Evolutionary conservation across 2,329 filamentous ascomycete species (phyloP).

Genomic region (Cercospora zeae-maydis): DNA sequence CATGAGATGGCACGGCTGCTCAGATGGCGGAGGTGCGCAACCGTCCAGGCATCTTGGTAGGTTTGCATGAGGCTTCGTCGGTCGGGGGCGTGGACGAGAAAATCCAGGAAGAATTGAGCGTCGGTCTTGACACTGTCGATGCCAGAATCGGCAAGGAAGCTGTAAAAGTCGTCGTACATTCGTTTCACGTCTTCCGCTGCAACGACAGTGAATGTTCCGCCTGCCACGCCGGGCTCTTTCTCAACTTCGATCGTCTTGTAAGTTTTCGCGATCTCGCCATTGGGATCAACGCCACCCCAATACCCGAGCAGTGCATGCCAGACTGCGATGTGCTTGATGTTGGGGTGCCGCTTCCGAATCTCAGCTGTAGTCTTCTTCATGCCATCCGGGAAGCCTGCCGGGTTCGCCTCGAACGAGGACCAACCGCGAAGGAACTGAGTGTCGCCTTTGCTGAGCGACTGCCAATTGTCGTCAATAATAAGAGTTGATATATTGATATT

Average conservation of each 20-base stretch:
- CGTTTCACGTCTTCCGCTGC: constrained; percentile 67
- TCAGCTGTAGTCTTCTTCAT: constrained; percentile 66
- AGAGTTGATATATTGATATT: constrained; percentile 76
- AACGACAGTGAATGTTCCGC: constrained; percentile 68
- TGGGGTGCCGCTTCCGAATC: constrained; percentile 64
- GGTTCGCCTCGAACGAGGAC: constrained; percentile 83
- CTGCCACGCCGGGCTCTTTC: constrained; percentile 55
- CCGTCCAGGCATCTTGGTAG: constrained; percentile 84
- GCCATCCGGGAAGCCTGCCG: constrained; percentile 72
- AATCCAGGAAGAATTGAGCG: constrained; percentile 84
- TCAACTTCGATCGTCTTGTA: constrained; percentile 69
- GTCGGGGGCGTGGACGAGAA: constrained; percentile 63
- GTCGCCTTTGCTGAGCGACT: constrained; percentile 62
- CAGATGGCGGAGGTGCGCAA: constrained; percentile 74
- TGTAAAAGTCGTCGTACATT: constrained; percentile 90
- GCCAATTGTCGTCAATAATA: constrained; percentile 98
- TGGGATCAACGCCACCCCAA: constrained; percentile 81
- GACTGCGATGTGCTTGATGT: constrained; percentile 79
- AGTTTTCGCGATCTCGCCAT: constrained; percentile 67
- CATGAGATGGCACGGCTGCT: constrained; percentile 77
- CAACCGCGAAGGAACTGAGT: constrained; percentile 57
- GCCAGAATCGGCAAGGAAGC: constrained; percentile 68
- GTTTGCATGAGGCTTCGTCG: constrained; percentile 68
- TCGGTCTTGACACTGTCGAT: constrained; percentile 91
- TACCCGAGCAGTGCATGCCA: constrained; percentile 90